Evolutionary conservation across 805 yeast species (phyloP).

Genomic region (Cyberlindnera mississippiensis): DNA sequence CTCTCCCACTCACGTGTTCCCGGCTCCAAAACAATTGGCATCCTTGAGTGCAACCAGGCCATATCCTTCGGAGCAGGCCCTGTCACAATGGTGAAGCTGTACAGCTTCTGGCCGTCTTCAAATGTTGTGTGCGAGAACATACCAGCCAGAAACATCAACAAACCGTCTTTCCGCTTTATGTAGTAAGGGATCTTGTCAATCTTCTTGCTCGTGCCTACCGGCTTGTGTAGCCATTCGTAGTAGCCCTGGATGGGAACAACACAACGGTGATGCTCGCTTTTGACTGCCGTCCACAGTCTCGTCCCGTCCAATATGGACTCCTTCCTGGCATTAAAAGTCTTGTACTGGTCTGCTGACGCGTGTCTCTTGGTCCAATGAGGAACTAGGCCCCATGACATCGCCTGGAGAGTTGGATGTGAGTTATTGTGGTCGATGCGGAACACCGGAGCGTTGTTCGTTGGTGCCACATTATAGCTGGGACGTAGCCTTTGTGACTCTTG

Average conservation of each 20-base stretch:
- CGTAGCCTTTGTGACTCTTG: no score
- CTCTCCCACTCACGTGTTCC: slow-evolving; percentile 50
- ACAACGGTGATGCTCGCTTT: slow-evolving; percentile 52
- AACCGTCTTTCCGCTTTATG: slow-evolving; percentile 47
- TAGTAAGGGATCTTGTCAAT: slow-evolving; percentile 59
- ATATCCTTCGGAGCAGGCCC: slow-evolving; percentile 61
- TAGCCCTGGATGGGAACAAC: slow-evolving; percentile 80
- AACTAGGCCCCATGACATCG: slow-evolving; percentile 79
- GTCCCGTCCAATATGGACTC: slow-evolving; percentile 52
- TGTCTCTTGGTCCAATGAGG: slow-evolving; percentile 58
- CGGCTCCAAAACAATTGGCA: slow-evolving; percentile 70
- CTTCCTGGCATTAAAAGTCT: slow-evolving; percentile 69
- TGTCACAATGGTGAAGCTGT: slow-evolving; percentile 69
- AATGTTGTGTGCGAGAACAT: slow-evolving; percentile 33
- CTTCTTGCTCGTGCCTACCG: slow-evolving; percentile 28
- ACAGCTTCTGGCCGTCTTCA: slow-evolving; percentile 25
- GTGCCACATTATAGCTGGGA: slow-evolving; percentile 63
- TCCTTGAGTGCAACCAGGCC: slow-evolving; percentile 68
- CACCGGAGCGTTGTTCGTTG: slow-evolving; percentile 49
- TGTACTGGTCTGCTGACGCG: slow-evolving; percentile 34
- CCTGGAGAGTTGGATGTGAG: slow-evolving; percentile 30
- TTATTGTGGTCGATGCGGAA: slow-evolving; percentile 12
- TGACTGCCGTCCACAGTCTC: slow-evolving; percentile 51
- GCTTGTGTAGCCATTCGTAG: slow-evolving; percentile 64
- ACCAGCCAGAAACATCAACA: slow-evolving; percentile 66